Base-by-base conservation (phyloP, 1,284 basidiomycete genomes). In the Heterobasidion annosum region DNA sequence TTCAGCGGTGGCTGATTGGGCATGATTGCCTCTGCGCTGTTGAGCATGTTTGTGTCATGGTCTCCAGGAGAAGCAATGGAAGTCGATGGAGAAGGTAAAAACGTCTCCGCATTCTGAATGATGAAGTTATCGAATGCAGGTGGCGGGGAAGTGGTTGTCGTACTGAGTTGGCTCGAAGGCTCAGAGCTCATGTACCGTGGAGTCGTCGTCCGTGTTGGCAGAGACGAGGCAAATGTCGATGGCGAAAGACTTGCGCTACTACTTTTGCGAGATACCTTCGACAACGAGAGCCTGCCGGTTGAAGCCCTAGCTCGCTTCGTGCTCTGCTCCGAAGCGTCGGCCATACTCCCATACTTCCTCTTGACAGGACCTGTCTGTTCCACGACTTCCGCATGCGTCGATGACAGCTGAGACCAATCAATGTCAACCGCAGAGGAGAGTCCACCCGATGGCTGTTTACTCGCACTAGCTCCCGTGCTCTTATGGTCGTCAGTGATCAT, bases 401-500 rank as follows among this genome's bases (percentile, higher is more conserved):
- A 37, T 8, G 16, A 46, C 52, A 67, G 58, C 60, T 66, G 71
- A 8, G 73, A 64, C 80, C 78, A 81, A 44, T 77, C 75, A 43
- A 71, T 64, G 55, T 79, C 75, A 25, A 70, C 60, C 48, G 67
- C 64, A 51, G 58, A 6, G 5, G 25, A 6, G 25, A 54, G 56
- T 68, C 75, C 60, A 71, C 63, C 10, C 12, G 34, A 8, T 8
- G 16, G 19, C n/a, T 51, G 48, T 8, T 56, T 56, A 44, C 56
- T 60, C 18, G 51, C 16, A 16, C 46, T 53, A 32, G 59, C 54
- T 4, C 54, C 55, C 32, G 79, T 83, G 40, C 92, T 93, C 73
- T 98, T 98, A 73, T 98, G 95, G 68, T 99, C 97, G 70, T 99
- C 97, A 2, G 96, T 99, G 63, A 99, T 99, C 87, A 99, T 96